A percentile compares a stretch with the other conserved stretches of the same genome.
These are phyloP conservation scores for Dioszegia hungarica DNA, from an alignment of 768 basidiomycete genomes.

Conservation along the genomic window DNA sequence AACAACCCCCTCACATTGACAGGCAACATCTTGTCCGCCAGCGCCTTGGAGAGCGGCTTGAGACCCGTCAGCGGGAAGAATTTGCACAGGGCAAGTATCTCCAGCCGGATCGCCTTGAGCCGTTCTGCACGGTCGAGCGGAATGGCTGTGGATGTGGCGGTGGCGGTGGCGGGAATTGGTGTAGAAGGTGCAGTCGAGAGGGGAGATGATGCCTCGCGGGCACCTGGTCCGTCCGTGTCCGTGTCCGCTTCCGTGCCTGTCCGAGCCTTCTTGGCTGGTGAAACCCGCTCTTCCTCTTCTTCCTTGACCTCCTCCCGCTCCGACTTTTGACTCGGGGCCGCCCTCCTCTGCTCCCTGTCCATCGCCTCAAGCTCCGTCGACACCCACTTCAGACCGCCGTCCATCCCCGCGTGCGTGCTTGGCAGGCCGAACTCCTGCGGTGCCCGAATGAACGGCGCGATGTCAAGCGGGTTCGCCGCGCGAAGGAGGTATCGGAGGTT, in stretches of 20 bases:
- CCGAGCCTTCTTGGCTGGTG: neutral
- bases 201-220: neutral
- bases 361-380: constrained; percentile 9
- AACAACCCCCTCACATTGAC: constrained; percentile 33
- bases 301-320: no score
- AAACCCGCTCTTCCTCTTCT: no score
- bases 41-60: constrained; percentile 27
- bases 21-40: constrained; percentile 34
- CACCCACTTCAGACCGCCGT: constrained; percentile 22
- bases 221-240: neutral
- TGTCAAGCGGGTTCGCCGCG: constrained; percentile 27
- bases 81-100: constrained; percentile 35
- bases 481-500: constrained; percentile 14
- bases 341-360: neutral
- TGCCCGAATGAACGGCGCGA: constrained; percentile 20
- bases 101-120: constrained; percentile 21
- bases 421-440: constrained; percentile 28
- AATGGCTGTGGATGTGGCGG: neutral
- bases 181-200: neutral
- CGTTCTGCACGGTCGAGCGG: neutral
- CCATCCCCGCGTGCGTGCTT: constrained; percentile 19
- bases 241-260: no score
- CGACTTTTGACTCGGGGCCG: no score
- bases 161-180: neutral
- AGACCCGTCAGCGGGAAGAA: constrained; percentile 40